A percentile compares a stretch with the other conserved stretches of the same genome.
Evolutionary conservation across 768 basidiomycete genomes (phyloP).

Genomic region (Phylloporus arenicola): DNA sequence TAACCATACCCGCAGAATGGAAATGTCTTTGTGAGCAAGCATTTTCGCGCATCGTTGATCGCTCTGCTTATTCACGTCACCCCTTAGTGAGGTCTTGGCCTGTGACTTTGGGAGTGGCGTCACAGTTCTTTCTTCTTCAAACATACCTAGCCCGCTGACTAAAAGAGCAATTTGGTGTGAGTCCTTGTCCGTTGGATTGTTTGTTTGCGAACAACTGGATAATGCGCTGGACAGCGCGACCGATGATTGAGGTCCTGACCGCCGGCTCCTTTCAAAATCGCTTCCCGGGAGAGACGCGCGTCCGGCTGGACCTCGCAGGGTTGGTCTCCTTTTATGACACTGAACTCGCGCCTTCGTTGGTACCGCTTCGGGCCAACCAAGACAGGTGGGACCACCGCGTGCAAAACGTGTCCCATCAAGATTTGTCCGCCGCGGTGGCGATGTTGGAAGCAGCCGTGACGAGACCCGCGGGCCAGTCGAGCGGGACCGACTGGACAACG

Average conservation of each 20-base stretch:
- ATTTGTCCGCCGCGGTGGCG: conserved; percentile 10
- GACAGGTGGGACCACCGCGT: conserved; percentile 27
- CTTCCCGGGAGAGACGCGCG: neutral
- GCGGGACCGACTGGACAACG: conserved; percentile 33
- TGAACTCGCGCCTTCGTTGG: neutral
- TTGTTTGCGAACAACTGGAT: neutral
- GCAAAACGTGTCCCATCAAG: conserved; percentile 17
- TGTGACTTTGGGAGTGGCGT: neutral
- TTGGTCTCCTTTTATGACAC: neutral
- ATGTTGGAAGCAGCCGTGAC: conserved; percentile 4
- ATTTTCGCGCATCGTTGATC: neutral
- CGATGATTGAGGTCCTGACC: neutral
- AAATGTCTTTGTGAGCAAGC: neutral
- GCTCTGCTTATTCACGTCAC: neutral
- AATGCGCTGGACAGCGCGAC: neutral
- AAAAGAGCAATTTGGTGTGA: neutral
- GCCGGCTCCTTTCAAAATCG: neutral
- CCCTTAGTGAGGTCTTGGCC: neutral
- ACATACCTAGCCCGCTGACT: neutral
- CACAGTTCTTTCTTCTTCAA: neutral
- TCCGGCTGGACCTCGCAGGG: neutral
- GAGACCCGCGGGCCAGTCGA: conserved; percentile 14
- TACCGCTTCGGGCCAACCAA: neutral
- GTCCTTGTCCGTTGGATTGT: neutral
- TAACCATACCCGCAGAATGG: neutral